Conservation (phyloP, 1,139 yeast genomes). For the Yamadazyma membranifaciens region DNA sequence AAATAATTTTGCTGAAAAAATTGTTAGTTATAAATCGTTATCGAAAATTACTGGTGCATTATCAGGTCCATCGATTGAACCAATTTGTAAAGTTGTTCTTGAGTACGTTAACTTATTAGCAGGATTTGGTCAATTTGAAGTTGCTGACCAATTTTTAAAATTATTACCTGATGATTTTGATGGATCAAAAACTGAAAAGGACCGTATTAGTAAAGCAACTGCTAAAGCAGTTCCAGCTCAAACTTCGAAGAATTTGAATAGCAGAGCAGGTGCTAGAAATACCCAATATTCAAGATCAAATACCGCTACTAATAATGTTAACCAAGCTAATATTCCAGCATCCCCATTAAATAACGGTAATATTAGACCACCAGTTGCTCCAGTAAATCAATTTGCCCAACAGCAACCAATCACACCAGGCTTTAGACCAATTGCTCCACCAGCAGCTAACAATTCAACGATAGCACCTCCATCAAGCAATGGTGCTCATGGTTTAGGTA, state of each 20-base stretch:
- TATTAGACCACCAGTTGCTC: slow-evolving; percentile 7
- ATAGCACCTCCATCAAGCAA: not conserved
- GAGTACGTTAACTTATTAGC: slow-evolving; percentile 84
- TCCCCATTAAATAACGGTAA: not conserved
- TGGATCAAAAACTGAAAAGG: slow-evolving; percentile 56
- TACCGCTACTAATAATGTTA: not conserved
- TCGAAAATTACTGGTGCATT: slow-evolving; percentile 39
- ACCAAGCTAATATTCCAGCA: not conserved
- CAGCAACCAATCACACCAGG: slow-evolving; percentile 8
- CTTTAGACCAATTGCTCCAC: slow-evolving; percentile 3
- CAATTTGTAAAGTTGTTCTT: slow-evolving; percentile 55
- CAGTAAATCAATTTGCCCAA: slow-evolving; percentile 9
- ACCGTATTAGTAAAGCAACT: slow-evolving; percentile 68
- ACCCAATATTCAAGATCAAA: not conserved
- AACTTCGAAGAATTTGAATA: not conserved
- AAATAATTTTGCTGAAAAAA: slow-evolving; percentile 79
- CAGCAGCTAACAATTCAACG: not conserved
- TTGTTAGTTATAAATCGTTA: slow-evolving; percentile 69
- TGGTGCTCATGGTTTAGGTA: not conserved
- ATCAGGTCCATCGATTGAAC: slow-evolving; percentile 48
- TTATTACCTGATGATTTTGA: slow-evolving; percentile 62
- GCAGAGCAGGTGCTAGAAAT: not conserved
- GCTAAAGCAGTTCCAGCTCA: slow-evolving; percentile 4
- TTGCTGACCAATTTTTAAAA: slow-evolving; percentile 70
- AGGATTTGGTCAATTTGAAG: slow-evolving; percentile 77